Percentiles rank a stretch among this genome's conserved stretches.
Conservation (phyloP, 1,139 yeast species). For the Yamadazyma diddensiae region DNA sequence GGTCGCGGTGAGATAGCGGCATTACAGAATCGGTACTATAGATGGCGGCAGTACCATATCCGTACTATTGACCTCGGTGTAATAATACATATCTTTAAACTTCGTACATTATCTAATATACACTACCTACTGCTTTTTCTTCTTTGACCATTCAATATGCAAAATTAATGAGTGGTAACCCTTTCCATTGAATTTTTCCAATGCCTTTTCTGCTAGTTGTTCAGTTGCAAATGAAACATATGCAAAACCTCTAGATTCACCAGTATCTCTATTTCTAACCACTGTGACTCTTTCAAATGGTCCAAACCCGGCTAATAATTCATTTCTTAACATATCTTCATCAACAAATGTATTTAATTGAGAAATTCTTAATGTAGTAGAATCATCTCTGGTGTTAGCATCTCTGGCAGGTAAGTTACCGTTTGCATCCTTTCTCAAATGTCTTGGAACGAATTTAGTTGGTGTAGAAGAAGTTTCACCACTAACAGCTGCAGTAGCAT, state of each 20-base stretch:
- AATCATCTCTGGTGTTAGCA: constrained; percentile 66
- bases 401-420: constrained; percentile 55
- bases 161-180: constrained; percentile 92
- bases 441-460: constrained; percentile 75
- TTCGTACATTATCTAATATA: constrained; percentile 5
- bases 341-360: constrained; percentile 85
- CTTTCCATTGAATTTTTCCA: constrained; percentile 78
- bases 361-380: constrained; percentile 85
- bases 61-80: no score
- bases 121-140: constrained; percentile 21
- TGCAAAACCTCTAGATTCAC: constrained; percentile 96
- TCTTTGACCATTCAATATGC: constrained; percentile 65
- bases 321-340: constrained; percentile 77
- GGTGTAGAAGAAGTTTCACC: constrained; percentile 9
- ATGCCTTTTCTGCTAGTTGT: constrained; percentile 71
- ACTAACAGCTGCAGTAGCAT: constrained; percentile 18
- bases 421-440: constrained; percentile 59
- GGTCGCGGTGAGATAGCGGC: no score
- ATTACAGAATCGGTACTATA: no score
- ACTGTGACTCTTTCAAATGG: constrained; percentile 78
- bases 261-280: constrained; percentile 90
- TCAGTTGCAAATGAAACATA: constrained; percentile 80
- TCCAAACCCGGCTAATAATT: constrained; percentile 69
- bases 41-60: no score
- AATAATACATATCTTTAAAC: no score